phyloP scores from a whole-genome alignment of 108 stramenopile genomes.

The Phaeodactylum tricornutum region DNA sequence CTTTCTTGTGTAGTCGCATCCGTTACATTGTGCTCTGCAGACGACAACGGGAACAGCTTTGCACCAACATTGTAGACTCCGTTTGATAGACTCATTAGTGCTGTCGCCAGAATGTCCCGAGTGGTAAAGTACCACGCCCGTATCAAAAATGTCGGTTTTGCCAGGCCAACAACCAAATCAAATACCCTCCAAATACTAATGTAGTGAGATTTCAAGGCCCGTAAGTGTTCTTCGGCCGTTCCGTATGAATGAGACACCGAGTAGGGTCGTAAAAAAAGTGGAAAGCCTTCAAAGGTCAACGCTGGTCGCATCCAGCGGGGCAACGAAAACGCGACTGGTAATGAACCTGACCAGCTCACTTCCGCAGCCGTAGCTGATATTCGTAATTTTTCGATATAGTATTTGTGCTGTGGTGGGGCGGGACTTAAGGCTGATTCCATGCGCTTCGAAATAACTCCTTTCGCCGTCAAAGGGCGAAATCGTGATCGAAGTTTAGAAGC shows the following conservation, averaged over 20 bases:
- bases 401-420: conserved; percentile 41
- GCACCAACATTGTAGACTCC: neutral
- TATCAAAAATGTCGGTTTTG: conserved; percentile 42
- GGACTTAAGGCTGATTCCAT: conserved; percentile 10
- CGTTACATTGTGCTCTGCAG: neutral
- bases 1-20: neutral
- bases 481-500: conserved; percentile 20
- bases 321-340: conserved; percentile 21
- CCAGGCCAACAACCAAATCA: conserved; percentile 32
- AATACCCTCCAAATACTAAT: conserved; percentile 44
- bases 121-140: conserved; percentile 30
- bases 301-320: conserved; percentile 27
- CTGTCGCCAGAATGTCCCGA: conserved; percentile 24
- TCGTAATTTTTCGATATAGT: conserved; percentile 43
- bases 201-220: conserved; percentile 35
- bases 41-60: neutral
- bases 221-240: conserved; percentile 34
- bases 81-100: conserved; percentile 18
- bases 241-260: conserved; percentile 38
- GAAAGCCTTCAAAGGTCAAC: conserved; percentile 41
- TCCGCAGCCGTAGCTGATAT: conserved; percentile 41
- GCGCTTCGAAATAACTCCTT: conserved; percentile 5
- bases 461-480: neutral
- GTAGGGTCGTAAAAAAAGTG: conserved; percentile 33
- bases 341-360: conserved; percentile 45